Percentiles rank a stretch among this genome's conserved stretches.
phyloP scores from a whole-genome alignment of 1,284 basidiomycete genomes.

The Agroathelia rolfsii region DNA sequence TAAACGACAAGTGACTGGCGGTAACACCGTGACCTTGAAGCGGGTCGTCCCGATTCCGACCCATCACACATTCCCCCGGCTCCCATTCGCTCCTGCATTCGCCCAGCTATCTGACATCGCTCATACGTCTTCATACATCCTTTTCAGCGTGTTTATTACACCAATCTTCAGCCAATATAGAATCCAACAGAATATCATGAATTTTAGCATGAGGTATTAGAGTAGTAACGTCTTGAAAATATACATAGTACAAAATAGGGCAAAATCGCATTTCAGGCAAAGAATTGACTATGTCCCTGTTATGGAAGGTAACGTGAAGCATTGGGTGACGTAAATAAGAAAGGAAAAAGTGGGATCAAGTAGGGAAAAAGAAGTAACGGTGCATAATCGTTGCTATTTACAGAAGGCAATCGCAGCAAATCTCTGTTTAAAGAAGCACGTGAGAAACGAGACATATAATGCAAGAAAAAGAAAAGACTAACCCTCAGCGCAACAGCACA shows the following conservation, averaged over 20 bases:
- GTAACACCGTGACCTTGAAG: too few relatives aligned
- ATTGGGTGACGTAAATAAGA: slow-evolving; percentile 3
- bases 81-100: too few relatives aligned
- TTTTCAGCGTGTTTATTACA: background rate
- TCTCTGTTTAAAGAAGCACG: slow-evolving; percentile 31
- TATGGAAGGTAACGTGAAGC: slow-evolving; percentile 5
- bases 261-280: too few relatives aligned
- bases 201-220: too few relatives aligned
- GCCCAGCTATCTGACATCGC: too few relatives aligned
- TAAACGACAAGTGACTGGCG: too few relatives aligned
- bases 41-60: too few relatives aligned
- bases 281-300: background rate
- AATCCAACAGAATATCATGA: background rate
- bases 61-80: too few relatives aligned
- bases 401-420: slow-evolving; percentile 64
- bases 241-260: too few relatives aligned
- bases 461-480: slow-evolving; percentile 16
- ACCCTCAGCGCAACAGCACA: slow-evolving; percentile 77
- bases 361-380: background rate
- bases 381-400: slow-evolving; percentile 19
- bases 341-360: slow-evolving; percentile 1
- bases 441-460: background rate
- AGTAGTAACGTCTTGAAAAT: too few relatives aligned
- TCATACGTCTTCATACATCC: slow-evolving; percentile 1
- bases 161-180: background rate